Evolutionary conservation across 2,329 filamentous ascomycete species (phyloP), one percentile per base, ranked within the genome.

Genomic region (Paramyrothecium roridum): DNA sequence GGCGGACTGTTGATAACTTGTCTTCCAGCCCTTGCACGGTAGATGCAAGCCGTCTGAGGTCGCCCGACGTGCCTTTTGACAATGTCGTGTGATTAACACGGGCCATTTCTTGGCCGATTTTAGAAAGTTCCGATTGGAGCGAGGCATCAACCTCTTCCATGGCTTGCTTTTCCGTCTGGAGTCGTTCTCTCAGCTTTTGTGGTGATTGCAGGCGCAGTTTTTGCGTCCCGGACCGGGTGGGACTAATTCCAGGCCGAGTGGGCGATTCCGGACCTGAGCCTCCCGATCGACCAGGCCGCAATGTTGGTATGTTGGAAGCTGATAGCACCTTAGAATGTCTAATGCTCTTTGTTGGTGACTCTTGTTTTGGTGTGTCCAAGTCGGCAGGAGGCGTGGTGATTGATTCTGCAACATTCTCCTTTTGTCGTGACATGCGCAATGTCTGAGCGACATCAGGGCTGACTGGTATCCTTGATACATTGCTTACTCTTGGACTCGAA

Each of bases 81-180:
- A 66, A 57, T 52, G 68, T 65, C 52, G 68, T 67, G 59, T 64
- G 71, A 65, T 79, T 80, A 45, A 85, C 72, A 40, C 78, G 77
- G 20, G 85, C 85, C 75, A 96, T 84, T 69, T 97, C 92, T 56
- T 91, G 85, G 1, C 89, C 84, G 63, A 97, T 93, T 60, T 88
- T 88, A 52, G 84, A 84, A 10, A 97, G 77, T 68, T 97, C 93
- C 4, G 85, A 83, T 68, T 88, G 85, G 16, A 97, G 73, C 3
- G 82, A 82, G 3, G 81, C 79, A 58, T 93, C 90, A 0, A 87
- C 85, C 10, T 86, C 84, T 6, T 86, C 84, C 17, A 93, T 84
- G 0, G 87, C 83, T 54, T 83, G 85, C 71, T 92, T 91, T 69
- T 96, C 92, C 50, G 84, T 87, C 64, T 93, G 88, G 1, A 97